A percentile compares a stretch with the other conserved stretches of the same genome.
Conservation (phyloP, 371 early-diverging fungal species). For the Enterospora canceri region DNA sequence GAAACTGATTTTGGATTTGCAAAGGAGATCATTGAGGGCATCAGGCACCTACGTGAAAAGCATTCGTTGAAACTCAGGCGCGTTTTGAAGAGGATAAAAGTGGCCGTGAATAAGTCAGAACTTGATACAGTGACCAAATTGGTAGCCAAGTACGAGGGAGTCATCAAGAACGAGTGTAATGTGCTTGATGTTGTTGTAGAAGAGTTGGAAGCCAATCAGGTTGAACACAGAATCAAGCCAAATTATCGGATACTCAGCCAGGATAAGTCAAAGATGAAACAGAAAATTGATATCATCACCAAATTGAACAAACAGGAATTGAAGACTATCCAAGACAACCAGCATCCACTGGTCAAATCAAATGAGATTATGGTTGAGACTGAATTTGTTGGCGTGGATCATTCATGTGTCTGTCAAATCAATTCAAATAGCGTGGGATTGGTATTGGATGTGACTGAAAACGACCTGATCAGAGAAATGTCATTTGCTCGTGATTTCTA, state of each 20-base stretch:
- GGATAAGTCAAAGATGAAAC: conserved; percentile 42
- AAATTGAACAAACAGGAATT: conserved; percentile 16
- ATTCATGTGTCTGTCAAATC: conserved; percentile 13
- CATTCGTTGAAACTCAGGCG: conserved; percentile 83
- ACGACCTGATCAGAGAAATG: conserved; percentile 71
- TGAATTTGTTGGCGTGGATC: conserved; percentile 13
- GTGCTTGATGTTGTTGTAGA: conserved; percentile 27
- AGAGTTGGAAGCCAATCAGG: conserved; percentile 13
- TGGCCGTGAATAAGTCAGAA: conserved; percentile 63
- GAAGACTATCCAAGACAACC: conserved; percentile 4
- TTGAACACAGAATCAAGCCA: conserved; percentile 38
- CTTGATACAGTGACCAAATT: conserved; percentile 66
- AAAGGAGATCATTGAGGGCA: conserved; percentile 77
- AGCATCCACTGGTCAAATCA: not conserved
- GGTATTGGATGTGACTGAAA: conserved; percentile 69
- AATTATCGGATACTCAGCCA: conserved; percentile 42
- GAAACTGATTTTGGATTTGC: conserved; percentile 43
- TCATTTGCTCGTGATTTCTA: conserved; percentile 86
- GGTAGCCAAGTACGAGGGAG: conserved; percentile 68
- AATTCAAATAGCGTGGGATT: conserved; percentile 61
- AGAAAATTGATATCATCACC: conserved; percentile 26
- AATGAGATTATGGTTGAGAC: conserved; percentile 42
- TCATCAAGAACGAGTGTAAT: conserved; percentile 51
- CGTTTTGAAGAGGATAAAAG: conserved; percentile 77
- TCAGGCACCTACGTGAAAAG: conserved; percentile 80